Percentiles rank a stretch among this genome's conserved stretches.
These are phyloP conservation scores for Trichoderma gracile DNA, from an alignment of 2,329 filamentous ascomycete genomes.

Conservation along the genomic window DNA sequence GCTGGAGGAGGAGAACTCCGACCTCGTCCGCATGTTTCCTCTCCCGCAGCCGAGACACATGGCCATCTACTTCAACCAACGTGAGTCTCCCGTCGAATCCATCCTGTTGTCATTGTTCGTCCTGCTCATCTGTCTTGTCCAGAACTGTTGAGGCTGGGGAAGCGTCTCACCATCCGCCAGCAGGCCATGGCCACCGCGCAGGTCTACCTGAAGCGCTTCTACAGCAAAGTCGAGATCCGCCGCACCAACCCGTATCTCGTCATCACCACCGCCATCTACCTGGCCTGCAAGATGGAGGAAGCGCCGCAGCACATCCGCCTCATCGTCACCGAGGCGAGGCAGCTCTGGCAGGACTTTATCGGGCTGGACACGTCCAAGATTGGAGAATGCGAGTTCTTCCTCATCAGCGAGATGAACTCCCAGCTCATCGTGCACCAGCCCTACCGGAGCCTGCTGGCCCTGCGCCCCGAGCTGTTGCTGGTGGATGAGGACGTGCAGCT, in stretches of 20 bases:
- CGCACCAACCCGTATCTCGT: slow-evolving; percentile 92
- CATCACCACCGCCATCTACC: slow-evolving; percentile 87
- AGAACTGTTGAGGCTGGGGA: slow-evolving; percentile 82
- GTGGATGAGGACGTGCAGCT: slow-evolving; percentile 76
- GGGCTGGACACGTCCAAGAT: slow-evolving; percentile 77
- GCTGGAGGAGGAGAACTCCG: slow-evolving; percentile 74
- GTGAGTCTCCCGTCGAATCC: slow-evolving; percentile 54
- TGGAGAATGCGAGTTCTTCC: slow-evolving; percentile 89
- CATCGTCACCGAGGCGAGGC: slow-evolving; percentile 81
- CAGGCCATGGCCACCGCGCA: slow-evolving; percentile 93
- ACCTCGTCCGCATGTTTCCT: slow-evolving; percentile 74
- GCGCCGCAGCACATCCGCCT: slow-evolving; percentile 93
- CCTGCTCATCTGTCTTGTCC: slow-evolving; percentile 10
- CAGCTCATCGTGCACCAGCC: slow-evolving; percentile 90
- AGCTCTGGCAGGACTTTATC: slow-evolving; percentile 79
- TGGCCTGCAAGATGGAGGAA: slow-evolving; percentile 98
- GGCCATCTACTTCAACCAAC: slow-evolving; percentile 89
- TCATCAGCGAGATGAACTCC: slow-evolving; percentile 88
- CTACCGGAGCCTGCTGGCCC: slow-evolving; percentile 74
- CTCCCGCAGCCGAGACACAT: slow-evolving; percentile 80
- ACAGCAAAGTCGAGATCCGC: slow-evolving; percentile 85
- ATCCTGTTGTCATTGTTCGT: background rate
- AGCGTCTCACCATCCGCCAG: slow-evolving; percentile 81
- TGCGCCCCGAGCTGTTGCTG: slow-evolving; percentile 69
- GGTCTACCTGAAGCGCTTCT: slow-evolving; percentile 92